Conservation (phyloP, 1,284 basidiomycete genomes). For the Marasmius fiardii region DNA sequence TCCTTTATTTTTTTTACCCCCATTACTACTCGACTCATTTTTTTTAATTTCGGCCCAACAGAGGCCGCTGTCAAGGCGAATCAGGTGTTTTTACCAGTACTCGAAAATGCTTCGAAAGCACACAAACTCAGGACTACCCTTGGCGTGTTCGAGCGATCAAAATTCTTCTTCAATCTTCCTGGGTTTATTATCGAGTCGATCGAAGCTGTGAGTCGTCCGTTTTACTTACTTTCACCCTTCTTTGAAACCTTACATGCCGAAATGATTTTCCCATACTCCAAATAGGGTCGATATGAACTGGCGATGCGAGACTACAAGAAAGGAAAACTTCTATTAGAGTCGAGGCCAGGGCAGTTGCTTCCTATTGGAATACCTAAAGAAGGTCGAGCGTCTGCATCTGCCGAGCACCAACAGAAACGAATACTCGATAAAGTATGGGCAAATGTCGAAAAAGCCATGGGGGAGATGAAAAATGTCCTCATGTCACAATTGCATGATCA, state of each 20-base stretch:
- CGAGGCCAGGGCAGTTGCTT: slow-evolving; percentile 80
- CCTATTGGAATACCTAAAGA: slow-evolving; percentile 58
- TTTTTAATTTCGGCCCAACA: slow-evolving; percentile 28
- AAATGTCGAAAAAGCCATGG: slow-evolving; percentile 93
- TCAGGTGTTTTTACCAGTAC: slow-evolving; percentile 93
- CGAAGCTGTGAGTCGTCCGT: slow-evolving; percentile 61
- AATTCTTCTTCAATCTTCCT: slow-evolving; percentile 98
- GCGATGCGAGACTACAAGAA: slow-evolving; percentile 98
- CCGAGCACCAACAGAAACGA: slow-evolving; percentile 81
- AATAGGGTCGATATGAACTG: slow-evolving; percentile 87
- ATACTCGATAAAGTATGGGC: slow-evolving; percentile 97
- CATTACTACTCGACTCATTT: slow-evolving; percentile 12
- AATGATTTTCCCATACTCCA: not conserved
- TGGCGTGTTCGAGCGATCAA: slow-evolving; percentile 93
- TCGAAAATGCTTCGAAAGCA: slow-evolving; percentile 95
- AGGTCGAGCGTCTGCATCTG: slow-evolving; percentile 44
- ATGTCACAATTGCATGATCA: slow-evolving; percentile 78
- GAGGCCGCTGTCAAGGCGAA: slow-evolving; percentile 88
- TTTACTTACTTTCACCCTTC: slow-evolving; percentile 6
- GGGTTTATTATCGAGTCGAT: slow-evolving; percentile 90
- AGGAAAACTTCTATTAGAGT: slow-evolving; percentile 88
- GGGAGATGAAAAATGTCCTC: slow-evolving; percentile 84
- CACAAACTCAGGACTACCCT: slow-evolving; percentile 91
- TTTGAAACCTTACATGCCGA: not conserved
- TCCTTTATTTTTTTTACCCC: slow-evolving; percentile 5